Conservation (phyloP, 139 green algal genomes). For the Closterium sp. region DNA sequence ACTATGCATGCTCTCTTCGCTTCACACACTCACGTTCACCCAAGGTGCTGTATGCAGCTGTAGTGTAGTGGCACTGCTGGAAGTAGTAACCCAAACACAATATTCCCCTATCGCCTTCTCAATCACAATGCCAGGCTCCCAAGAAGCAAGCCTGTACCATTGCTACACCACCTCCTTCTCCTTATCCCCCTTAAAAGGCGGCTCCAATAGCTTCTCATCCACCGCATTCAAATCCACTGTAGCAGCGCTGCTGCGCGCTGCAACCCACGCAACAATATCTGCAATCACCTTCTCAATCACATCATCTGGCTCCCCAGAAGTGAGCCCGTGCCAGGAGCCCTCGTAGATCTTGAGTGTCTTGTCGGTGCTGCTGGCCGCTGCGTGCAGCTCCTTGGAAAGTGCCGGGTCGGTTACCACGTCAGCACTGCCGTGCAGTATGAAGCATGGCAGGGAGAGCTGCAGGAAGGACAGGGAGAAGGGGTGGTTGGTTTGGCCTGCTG, state of each 20-base stretch:
- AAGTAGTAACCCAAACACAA: too few relatives aligned
- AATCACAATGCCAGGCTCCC: too few relatives aligned
- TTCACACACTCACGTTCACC: too few relatives aligned
- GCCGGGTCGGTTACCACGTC: slow-evolving; percentile 42
- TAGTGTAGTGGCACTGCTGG: too few relatives aligned
- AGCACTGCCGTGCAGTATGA: slow-evolving; percentile 39
- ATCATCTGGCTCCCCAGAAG: slow-evolving; percentile 32
- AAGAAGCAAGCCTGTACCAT: too few relatives aligned
- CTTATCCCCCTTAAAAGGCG: background rate
- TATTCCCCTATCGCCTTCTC: too few relatives aligned
- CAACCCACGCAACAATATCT: slow-evolving; percentile 43
- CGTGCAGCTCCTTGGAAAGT: slow-evolving; percentile 28
- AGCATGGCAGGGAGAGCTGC: slow-evolving; percentile 26
- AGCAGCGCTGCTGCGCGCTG: slow-evolving; percentile 3
- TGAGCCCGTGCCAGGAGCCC: slow-evolving; percentile 36
- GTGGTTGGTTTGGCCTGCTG: too few relatives aligned
- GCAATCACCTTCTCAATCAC: slow-evolving; percentile 26
- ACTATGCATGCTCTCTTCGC: too few relatives aligned
- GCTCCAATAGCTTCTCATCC: background rate
- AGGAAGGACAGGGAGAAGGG: too few relatives aligned
- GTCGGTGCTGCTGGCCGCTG: slow-evolving; percentile 19
- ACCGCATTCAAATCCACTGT: background rate
- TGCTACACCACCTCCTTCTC: background rate
- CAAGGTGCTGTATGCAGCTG: too few relatives aligned
- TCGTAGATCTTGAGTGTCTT: slow-evolving; percentile 41